Evolutionary conservation across 148 eudicot genomes (phyloP), one percentile per base, ranked within the genome.

Genomic region (Vaccinium corymbosum): DNA sequence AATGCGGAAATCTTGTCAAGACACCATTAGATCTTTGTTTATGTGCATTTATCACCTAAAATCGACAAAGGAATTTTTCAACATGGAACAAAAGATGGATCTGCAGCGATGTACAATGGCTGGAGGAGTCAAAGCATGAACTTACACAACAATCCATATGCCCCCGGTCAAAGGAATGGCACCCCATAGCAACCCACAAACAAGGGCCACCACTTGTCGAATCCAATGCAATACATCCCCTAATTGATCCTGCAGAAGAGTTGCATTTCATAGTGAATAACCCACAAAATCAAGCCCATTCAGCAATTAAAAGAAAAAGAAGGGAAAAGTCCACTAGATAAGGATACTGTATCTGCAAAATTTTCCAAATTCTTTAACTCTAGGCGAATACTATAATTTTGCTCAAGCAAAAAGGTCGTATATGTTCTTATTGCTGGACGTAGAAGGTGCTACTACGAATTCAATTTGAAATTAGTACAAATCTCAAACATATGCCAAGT

Each of bases 141-240:
- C 99, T 97, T 92, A 97, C 99, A 92, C 74, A 78, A 97, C 70
- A 85, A 97, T 87, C 99, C 99, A 97, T 75, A 97, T 79, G 87
- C 99, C 99, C 27, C 99, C 99, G 35, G 93, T 94, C 88, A 97
- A 90, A 80, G 99, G 99, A 87, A 97, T 90, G 59, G 97, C 94
- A 83, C 99, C 99, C 92, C 95, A 97, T 76, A 92, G 83, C 84
- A 95, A 88, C 51, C 99, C 99, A 80, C 93, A 95, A 51, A 95
- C 74, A 81, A 97, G 94, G 59, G 91, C 97, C 85, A 91, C 86
- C n/a, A 85, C 88, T 90, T 97, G 99, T 82, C 99, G 88, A 62
- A 89, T 94, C 99, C 99, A 97, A 87, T 97, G 97, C 71, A 97
- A 84, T 78, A 95, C 96, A 88, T 97, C 99, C 5, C 99, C 92